Conservation (phyloP, 208 protist genomes). For the Cochliopodium minus region DNA sequence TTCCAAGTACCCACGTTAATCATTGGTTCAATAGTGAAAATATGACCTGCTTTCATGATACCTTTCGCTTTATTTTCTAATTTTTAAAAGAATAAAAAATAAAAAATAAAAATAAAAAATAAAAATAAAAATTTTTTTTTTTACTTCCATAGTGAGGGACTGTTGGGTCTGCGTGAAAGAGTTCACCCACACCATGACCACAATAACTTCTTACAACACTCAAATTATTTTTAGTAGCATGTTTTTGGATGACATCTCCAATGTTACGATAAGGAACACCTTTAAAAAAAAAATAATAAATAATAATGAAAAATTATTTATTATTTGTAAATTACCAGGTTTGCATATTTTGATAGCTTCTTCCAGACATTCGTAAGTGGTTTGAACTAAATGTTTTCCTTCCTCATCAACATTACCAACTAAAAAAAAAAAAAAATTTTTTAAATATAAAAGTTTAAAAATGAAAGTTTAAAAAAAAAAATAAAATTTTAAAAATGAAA, state of each 20-base stretch:
- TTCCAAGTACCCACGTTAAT: slow-evolving; percentile 60
- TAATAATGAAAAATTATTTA: not conserved
- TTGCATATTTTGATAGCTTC: not conserved
- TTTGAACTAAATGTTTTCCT: not conserved
- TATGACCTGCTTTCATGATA: slow-evolving; percentile 47
- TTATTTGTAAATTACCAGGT: not conserved
- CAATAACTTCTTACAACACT: slow-evolving; percentile 60
- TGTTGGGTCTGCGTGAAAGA: slow-evolving; percentile 72
- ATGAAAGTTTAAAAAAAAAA: too few relatives aligned
- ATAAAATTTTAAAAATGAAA: too few relatives aligned
- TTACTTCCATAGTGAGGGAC: slow-evolving; percentile 72
- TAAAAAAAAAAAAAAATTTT: too few relatives aligned
- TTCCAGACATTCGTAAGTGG: not conserved
- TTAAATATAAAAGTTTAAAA: too few relatives aligned
- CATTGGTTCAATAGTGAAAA: slow-evolving; percentile 97
- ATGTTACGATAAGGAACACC: slow-evolving; percentile 17
- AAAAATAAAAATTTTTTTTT: slow-evolving; percentile 39
- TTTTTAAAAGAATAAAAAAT: too few relatives aligned
- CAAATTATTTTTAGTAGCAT: slow-evolving; percentile 41
- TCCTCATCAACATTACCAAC: not conserved
- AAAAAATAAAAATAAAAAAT: too few relatives aligned
- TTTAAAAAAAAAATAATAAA: not conserved
- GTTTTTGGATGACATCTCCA: slow-evolving; percentile 54
- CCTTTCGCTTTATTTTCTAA: not conserved
- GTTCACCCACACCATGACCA: slow-evolving; percentile 68